A percentile compares a stretch with the other conserved stretches of the same genome.
These are phyloP conservation scores for Aspergillus versicolor DNA, from an alignment of 2,329 filamentous ascomycete species.

Conservation along the genomic window DNA sequence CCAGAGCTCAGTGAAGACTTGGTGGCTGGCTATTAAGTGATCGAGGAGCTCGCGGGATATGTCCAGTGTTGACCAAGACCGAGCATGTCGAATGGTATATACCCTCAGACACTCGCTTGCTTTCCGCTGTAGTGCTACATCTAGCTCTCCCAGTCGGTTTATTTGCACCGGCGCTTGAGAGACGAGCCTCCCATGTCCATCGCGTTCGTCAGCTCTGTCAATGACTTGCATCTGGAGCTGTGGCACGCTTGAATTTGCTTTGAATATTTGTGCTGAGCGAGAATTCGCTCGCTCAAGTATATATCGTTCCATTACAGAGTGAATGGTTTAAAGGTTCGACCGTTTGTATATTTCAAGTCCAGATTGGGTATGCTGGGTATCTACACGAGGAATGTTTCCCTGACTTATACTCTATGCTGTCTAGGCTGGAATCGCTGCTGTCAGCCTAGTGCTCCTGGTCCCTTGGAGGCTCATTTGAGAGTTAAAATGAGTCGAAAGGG, in stretches of 20 bases:
- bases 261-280: neutral
- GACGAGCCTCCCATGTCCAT: neutral
- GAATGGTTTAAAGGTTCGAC: too few relatives aligned
- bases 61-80: conserved; percentile 15
- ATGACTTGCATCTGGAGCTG: neutral
- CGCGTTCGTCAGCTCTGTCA: neutral
- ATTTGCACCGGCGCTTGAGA: neutral
- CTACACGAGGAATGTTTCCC: too few relatives aligned
- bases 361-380: too few relatives aligned
- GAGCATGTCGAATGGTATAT: conserved; percentile 11
- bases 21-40: conserved; percentile 1
- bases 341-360: too few relatives aligned
- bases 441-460: too few relatives aligned
- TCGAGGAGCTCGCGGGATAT: conserved; percentile 14
- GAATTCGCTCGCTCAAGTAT: neutral
- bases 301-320: neutral
- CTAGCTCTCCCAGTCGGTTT: neutral
- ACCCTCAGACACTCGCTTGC: conserved; percentile 2
- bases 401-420: too few relatives aligned
- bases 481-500: too few relatives aligned
- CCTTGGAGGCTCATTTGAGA: too few relatives aligned
- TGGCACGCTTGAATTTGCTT: neutral
- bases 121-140: neutral
- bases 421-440: too few relatives aligned
- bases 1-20: conserved; percentile 14